A percentile compares a stretch with the other conserved stretches of the same genome.
phyloP scores from a whole-genome alignment of 257 asterid genomes.

The Solanum etuberosum region DNA sequence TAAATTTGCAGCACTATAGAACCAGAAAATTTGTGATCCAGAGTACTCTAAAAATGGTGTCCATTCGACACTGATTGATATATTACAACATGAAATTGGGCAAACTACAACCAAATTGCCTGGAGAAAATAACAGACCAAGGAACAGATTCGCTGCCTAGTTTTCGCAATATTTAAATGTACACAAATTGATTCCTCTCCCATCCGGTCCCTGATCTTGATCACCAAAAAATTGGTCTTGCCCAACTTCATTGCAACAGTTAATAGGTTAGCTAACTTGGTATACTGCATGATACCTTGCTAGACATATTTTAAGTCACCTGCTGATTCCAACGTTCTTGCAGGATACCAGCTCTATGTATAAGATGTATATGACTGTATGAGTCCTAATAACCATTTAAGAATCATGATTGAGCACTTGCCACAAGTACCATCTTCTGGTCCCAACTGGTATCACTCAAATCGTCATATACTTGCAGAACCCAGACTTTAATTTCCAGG shows the following conservation, averaged over 20 bases:
- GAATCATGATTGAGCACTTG: neutral
- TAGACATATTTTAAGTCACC: neutral
- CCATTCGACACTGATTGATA: neutral
- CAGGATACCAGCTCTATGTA: neutral
- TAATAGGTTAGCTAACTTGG: neutral
- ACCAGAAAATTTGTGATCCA: neutral
- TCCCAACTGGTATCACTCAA: neutral
- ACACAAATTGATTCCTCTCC: neutral
- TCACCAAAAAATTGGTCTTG: neutral
- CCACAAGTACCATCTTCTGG: neutral
- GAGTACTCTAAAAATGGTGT: neutral
- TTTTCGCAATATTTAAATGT: neutral
- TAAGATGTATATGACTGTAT: neutral
- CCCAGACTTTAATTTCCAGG: neutral
- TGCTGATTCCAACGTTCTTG: neutral
- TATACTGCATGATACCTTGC: neutral
- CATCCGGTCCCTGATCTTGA: neutral
- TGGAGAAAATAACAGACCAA: neutral
- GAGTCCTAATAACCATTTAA: neutral
- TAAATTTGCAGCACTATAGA: neutral
- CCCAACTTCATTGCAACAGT: neutral
- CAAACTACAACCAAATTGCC: neutral
- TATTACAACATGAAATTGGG: neutral
- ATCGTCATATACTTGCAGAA: neutral
- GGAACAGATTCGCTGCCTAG: neutral